phyloP scores from a whole-genome alignment of 768 basidiomycete genomes.

The Podaxis sp. region DNA sequence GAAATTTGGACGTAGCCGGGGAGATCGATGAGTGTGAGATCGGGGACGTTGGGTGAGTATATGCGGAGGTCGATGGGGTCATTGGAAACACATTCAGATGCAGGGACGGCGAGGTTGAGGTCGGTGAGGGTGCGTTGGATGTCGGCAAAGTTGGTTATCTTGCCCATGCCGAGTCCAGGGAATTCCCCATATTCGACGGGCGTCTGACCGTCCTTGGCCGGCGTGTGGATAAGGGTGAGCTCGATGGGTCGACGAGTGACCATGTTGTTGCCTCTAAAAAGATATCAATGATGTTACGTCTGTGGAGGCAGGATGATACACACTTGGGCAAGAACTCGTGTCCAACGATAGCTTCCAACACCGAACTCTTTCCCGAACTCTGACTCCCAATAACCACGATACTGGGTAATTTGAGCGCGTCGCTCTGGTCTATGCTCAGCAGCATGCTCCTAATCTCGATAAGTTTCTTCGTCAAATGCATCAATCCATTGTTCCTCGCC shows the following conservation, averaged over 20 bases:
- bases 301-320: constrained; percentile 27
- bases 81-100: constrained; percentile 88
- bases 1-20: constrained; percentile 97
- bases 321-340: constrained; percentile 98
- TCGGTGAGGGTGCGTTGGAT: constrained; percentile 94
- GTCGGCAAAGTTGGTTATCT: constrained; percentile 85
- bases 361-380: constrained; percentile 97
- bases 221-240: constrained; percentile 93
- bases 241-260: constrained; percentile 98
- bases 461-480: constrained; percentile 91
- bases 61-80: constrained; percentile 97
- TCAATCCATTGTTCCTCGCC: constrained; percentile 73
- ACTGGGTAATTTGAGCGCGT: constrained; percentile 90
- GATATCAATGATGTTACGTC: constrained; percentile 2
- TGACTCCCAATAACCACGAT: constrained; percentile 99
- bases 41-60: constrained; percentile 93
- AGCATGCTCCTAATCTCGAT: constrained; percentile 96
- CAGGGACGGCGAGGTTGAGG: constrained; percentile 89
- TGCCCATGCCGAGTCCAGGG: constrained; percentile 84
- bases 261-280: constrained; percentile 92
- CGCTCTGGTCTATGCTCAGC: constrained; percentile 95
- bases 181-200: constrained; percentile 91
- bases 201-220: constrained; percentile 50
- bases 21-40: constrained; percentile 95
- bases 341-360: constrained; percentile 95